Evolutionary conservation across 176 grass and related monocot species (phyloP).

Genomic region (Carex littledalei): DNA sequence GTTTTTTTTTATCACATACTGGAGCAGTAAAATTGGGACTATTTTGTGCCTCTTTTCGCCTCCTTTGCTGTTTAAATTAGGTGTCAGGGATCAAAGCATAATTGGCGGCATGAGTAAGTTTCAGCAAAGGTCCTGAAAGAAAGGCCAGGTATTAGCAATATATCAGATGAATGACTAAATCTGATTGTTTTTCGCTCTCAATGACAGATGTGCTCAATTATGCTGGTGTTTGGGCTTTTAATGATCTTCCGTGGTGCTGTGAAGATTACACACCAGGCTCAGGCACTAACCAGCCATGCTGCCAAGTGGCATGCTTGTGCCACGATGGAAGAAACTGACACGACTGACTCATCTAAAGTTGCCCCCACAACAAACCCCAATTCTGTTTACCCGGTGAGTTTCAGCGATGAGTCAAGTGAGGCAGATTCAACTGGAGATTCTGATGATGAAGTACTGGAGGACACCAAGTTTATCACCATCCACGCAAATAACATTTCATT

Average conservation of each 20-base stretch:
- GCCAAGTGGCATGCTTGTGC: slow-evolving; percentile 98
- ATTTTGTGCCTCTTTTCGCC: not conserved
- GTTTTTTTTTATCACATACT: not conserved
- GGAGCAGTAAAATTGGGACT: not conserved
- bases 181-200: not conserved
- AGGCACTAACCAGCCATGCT: slow-evolving; percentile 72
- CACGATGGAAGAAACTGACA: slow-evolving; percentile 50
- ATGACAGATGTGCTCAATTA: slow-evolving; percentile 68
- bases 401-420: slow-evolving; percentile 16
- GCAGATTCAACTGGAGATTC: slow-evolving; percentile 38
- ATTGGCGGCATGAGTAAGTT: not conserved
- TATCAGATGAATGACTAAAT: not conserved
- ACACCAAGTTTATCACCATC: slow-evolving; percentile 40
- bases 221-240: slow-evolving; percentile 72
- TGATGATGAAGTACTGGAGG: slow-evolving; percentile 66
- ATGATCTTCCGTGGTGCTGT: slow-evolving; percentile 83
- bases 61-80: not conserved
- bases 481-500: slow-evolving; percentile 51
- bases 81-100: too few species aligned
- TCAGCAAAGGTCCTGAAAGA: not conserved
- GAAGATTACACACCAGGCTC: slow-evolving; percentile 94
- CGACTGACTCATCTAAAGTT: not conserved
- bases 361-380: not conserved
- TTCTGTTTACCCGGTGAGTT: slow-evolving; percentile 20
- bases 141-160: not conserved